phyloP scores from a whole-genome alignment of 2,329 filamentous ascomycete species.

The Beauveria rudraprayagi region DNA sequence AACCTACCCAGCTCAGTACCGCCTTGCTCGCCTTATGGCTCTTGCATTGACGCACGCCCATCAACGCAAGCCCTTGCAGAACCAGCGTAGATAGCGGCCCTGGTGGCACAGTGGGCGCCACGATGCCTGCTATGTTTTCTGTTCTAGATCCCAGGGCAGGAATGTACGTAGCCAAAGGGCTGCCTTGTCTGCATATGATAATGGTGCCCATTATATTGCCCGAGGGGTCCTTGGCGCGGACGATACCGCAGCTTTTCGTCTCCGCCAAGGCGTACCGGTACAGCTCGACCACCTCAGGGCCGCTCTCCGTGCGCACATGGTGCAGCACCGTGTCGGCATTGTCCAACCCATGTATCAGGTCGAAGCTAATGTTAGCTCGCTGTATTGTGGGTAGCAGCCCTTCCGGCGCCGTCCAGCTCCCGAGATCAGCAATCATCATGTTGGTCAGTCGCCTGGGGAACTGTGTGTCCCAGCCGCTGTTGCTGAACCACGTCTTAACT shows the following conservation, averaged over 20 bases:
- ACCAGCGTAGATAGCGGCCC: slow-evolving; percentile 61
- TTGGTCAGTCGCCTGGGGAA: slow-evolving; percentile 52
- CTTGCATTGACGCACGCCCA: slow-evolving; percentile 78
- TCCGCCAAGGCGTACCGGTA: slow-evolving; percentile 70
- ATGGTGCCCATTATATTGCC: slow-evolving; percentile 69
- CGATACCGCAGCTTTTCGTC: slow-evolving; percentile 67
- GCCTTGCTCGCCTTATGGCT: slow-evolving; percentile 65
- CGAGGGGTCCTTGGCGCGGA: slow-evolving; percentile 65
- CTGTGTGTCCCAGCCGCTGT: slow-evolving; percentile 74
- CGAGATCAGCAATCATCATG: slow-evolving; percentile 66
- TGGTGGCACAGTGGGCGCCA: slow-evolving; percentile 68
- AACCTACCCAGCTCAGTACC: slow-evolving; percentile 69
- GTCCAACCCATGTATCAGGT: slow-evolving; percentile 73
- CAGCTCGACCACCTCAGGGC: slow-evolving; percentile 71
- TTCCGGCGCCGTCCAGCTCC: slow-evolving; percentile 66
- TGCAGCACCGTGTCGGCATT: slow-evolving; percentile 66
- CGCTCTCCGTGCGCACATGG: slow-evolving; percentile 65
- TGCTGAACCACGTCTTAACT: slow-evolving; percentile 74
- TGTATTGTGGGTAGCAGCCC: slow-evolving; percentile 68
- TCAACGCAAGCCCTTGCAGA: slow-evolving; percentile 66
- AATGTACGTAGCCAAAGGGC: slow-evolving; percentile 59
- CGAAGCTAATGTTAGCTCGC: slow-evolving; percentile 67
- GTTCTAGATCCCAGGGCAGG: slow-evolving; percentile 57
- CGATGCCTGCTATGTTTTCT: slow-evolving; percentile 62
- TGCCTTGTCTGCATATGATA: slow-evolving; percentile 66